Evolutionary conservation across 2,329 filamentous ascomycete species (phyloP).

Genomic region (Cryphonectria nitschkei): DNA sequence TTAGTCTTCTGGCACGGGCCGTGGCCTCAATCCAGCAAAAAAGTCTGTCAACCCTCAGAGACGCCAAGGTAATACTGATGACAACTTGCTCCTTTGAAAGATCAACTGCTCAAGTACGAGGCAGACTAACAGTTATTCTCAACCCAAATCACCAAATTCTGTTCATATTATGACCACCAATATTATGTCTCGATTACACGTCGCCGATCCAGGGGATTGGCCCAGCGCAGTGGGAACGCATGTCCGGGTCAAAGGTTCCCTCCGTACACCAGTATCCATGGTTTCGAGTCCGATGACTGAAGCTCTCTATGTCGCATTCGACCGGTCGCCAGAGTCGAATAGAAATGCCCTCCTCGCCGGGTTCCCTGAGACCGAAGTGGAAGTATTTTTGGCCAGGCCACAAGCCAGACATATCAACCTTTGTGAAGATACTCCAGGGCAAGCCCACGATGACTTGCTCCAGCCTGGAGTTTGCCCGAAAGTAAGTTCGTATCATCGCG

Average conservation of each 20-base stretch:
- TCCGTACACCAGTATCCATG: not conserved
- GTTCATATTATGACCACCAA: not conserved
- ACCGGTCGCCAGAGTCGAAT: not conserved
- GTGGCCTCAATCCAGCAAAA: not conserved
- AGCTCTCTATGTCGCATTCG: not conserved
- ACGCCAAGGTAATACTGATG: not conserved
- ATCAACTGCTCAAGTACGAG: not conserved
- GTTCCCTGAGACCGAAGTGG: not conserved
- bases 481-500: constrained; percentile 5
- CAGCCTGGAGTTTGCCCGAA: not conserved
- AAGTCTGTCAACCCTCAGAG: not conserved
- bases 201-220: not conserved
- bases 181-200: not conserved
- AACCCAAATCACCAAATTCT: not conserved
- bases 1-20: not conserved
- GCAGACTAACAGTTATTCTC: not conserved
- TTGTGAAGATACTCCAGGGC: not conserved
- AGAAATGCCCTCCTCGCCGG: not conserved
- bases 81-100: not conserved
- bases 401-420: not conserved
- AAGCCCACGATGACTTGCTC: not conserved
- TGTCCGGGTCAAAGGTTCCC: not conserved
- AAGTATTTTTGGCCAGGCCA: not conserved
- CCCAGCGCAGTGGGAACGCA: not conserved
- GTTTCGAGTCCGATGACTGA: not conserved